Conservation (phyloP, 2,329 filamentous ascomycete genomes). For the Aspergillus fijiensis region DNA sequence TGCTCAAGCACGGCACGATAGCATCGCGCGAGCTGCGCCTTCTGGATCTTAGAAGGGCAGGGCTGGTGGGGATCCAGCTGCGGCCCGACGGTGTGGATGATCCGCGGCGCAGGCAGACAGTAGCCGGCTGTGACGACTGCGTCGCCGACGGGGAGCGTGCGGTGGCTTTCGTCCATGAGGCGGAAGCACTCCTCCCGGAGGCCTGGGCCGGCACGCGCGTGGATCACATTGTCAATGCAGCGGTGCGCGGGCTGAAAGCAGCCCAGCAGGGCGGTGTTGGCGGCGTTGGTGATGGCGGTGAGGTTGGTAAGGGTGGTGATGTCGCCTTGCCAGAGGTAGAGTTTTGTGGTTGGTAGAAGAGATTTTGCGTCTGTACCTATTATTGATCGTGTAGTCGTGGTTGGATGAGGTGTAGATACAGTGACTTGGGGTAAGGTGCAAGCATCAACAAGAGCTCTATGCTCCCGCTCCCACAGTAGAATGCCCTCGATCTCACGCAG, state of each 20-base stretch:
- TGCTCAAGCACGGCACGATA: conserved; percentile 19
- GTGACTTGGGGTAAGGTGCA: not conserved
- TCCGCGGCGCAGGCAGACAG: conserved; percentile 15
- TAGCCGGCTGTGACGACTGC: conserved; percentile 22
- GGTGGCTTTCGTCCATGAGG: conserved; percentile 13
- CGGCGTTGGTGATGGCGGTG: conserved; percentile 27
- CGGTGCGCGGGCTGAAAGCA: conserved; percentile 24
- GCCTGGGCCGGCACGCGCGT: conserved; percentile 23
- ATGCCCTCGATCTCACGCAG: not conserved
- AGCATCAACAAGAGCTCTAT: not conserved
- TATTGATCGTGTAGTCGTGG: not conserved
- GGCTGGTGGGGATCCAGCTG: conserved; percentile 11
- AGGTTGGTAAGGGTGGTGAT: conserved; percentile 22
- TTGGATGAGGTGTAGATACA: not conserved
- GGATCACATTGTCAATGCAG: conserved; percentile 28
- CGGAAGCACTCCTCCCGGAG: conserved; percentile 22
- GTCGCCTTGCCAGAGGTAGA: conserved; percentile 25
- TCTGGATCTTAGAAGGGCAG: not conserved
- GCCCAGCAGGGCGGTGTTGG: conserved; percentile 21
- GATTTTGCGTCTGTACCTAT: too few relatives aligned
- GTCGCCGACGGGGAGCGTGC: conserved; percentile 14
- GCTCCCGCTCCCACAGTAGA: not conserved
- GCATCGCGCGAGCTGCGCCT: conserved; percentile 17
- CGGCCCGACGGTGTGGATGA: conserved; percentile 26
- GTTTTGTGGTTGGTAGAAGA: not conserved